phyloP scores from a whole-genome alignment of 495 filamentous ascomycete genomes.

The Clohesyomyces aquaticus region DNA sequence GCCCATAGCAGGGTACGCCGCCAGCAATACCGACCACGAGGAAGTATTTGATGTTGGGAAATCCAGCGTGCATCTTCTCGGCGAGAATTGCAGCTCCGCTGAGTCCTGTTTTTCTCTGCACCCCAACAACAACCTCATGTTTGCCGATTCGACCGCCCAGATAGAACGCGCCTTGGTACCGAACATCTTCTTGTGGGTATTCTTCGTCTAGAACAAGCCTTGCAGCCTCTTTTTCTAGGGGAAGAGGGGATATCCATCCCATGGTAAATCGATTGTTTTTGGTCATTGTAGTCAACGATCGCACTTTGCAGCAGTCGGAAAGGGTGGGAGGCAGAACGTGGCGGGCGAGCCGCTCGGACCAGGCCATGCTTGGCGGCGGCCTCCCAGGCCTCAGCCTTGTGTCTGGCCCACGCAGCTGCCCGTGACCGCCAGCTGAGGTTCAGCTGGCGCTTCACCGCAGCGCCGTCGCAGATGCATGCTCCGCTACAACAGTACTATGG shows the following conservation, averaged over 20 bases:
- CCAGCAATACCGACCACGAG: constrained; percentile 21
- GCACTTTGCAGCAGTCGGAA: neutral
- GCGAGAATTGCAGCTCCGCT: constrained; percentile 16
- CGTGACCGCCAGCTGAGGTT: neutral
- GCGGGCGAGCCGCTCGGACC: no score
- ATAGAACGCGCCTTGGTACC: constrained; percentile 19
- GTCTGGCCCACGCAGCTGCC: neutral
- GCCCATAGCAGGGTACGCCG: constrained; percentile 17
- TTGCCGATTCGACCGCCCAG: constrained; percentile 21
- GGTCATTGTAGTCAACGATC: constrained; percentile 8
- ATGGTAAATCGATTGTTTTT: constrained; percentile 17
- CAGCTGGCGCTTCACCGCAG: neutral
- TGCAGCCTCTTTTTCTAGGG: constrained; percentile 16
- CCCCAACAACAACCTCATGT: constrained; percentile 24
- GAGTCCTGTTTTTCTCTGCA: constrained; percentile 12
- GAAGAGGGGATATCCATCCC: constrained; percentile 20
- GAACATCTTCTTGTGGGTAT: constrained; percentile 19
- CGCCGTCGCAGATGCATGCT: neutral
- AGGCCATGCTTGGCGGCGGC: neutral
- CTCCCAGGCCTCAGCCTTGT: neutral
- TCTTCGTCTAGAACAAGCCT: constrained; percentile 15
- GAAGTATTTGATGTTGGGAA: constrained; percentile 22
- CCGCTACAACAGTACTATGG: neutral
- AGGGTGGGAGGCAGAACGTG: neutral
- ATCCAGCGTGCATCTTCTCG: constrained; percentile 21